Conservation (phyloP, 257 asterid species). For the Henckelia pumila region DNA sequence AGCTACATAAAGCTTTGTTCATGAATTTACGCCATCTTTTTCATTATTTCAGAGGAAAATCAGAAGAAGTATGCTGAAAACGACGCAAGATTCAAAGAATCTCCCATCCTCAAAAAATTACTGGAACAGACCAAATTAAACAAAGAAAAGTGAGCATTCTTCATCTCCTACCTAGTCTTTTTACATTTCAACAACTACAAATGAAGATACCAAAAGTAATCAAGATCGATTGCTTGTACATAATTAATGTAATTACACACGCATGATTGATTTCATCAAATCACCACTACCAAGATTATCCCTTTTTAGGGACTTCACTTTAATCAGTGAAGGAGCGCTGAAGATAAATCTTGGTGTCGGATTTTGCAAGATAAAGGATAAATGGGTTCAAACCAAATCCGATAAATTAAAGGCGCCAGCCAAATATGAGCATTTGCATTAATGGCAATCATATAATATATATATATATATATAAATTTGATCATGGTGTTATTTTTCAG, state of each 20-base stretch:
- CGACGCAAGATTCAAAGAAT: slow-evolving; percentile 83
- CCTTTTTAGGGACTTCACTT: too few relatives aligned
- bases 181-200: not conserved
- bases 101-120: slow-evolving; percentile 78
- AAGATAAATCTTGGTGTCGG: too few relatives aligned
- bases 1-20: slow-evolving; percentile 4
- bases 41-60: slow-evolving; percentile 60
- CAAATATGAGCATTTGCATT: not conserved
- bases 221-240: not conserved
- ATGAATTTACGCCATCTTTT: slow-evolving; percentile 7
- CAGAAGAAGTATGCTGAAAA: slow-evolving; percentile 86
- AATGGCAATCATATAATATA: not conserved
- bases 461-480: too few relatives aligned
- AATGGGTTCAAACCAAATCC: too few relatives aligned
- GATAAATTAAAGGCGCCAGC: too few relatives aligned
- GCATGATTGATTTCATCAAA: not conserved
- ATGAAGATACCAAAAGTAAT: not conserved
- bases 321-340: too few relatives aligned
- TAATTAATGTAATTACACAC: not conserved
- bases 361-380: too few relatives aligned
- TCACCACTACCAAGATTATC: not conserved
- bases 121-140: slow-evolving; percentile 73
- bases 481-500: slow-evolving; percentile 33
- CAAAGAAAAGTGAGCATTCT: slow-evolving; percentile 61
- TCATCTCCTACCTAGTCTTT: slow-evolving; percentile 16